A percentile compares a stretch with the other conserved stretches of the same genome.
These are phyloP conservation scores for Penicillium mononematosum DNA, from an alignment of 495 filamentous ascomycete species.

Conservation along the genomic window DNA sequence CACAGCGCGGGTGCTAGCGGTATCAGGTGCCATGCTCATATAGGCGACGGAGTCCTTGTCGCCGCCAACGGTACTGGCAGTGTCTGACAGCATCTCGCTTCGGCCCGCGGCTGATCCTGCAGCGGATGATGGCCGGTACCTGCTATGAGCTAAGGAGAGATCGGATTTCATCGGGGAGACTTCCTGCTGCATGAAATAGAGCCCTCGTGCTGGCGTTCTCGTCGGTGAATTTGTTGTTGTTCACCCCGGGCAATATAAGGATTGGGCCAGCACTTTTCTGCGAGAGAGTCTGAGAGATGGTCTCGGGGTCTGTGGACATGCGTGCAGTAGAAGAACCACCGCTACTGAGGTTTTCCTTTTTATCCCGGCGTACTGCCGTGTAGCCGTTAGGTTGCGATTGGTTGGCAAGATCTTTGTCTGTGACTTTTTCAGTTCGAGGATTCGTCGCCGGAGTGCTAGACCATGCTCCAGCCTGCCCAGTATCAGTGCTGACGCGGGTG, in stretches of 20 bases:
- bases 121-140: slow-evolving; percentile 27
- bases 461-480: slow-evolving; percentile 35
- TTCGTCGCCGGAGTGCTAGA: slow-evolving; percentile 27
- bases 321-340: slow-evolving; percentile 2
- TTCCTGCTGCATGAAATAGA: slow-evolving; percentile 37
- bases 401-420: background rate
- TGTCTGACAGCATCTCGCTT: slow-evolving; percentile 36
- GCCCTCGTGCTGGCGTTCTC: slow-evolving; percentile 41
- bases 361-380: slow-evolving; percentile 17
- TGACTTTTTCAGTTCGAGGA: slow-evolving; percentile 4
- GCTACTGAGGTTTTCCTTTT: slow-evolving; percentile 14
- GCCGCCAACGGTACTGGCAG: slow-evolving; percentile 34
- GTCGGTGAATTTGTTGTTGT: slow-evolving; percentile 29
- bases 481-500: slow-evolving; percentile 34
- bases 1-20: slow-evolving; percentile 41
- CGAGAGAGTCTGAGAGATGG: slow-evolving; percentile 12
- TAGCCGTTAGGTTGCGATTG: slow-evolving; percentile 8
- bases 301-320: slow-evolving; percentile 11
- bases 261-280: slow-evolving; percentile 30
- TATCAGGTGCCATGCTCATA: slow-evolving; percentile 26
- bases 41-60: slow-evolving; percentile 29
- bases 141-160: slow-evolving; percentile 19
- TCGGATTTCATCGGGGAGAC: slow-evolving; percentile 31
- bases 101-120: slow-evolving; percentile 32
- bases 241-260: slow-evolving; percentile 34